These are phyloP conservation scores for Naganishia vishniacii DNA, from an alignment of 768 basidiomycete genomes.

Conservation along the genomic window DNA sequence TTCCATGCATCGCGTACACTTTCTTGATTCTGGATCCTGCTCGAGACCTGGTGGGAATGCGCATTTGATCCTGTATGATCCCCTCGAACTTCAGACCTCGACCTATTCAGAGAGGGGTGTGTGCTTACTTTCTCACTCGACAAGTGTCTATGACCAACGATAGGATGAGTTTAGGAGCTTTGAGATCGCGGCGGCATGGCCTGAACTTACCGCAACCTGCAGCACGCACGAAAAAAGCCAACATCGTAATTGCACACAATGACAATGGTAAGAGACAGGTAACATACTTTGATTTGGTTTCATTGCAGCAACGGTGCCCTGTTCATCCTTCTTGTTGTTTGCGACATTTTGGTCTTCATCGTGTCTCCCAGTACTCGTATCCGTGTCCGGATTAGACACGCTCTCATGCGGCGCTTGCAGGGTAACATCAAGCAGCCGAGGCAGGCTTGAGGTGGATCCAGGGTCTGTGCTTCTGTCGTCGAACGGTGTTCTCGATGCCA, in stretches of 20 bases:
- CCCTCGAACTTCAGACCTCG: background rate
- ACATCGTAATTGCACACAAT: too few relatives aligned
- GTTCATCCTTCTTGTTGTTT: background rate
- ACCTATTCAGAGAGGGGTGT: background rate
- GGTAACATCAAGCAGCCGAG: background rate
- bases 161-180: too few relatives aligned
- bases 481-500: slow-evolving; percentile 14
- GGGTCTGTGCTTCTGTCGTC: background rate
- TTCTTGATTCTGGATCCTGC: background rate
- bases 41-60: background rate
- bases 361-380: background rate
- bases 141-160: background rate
- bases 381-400: background rate
- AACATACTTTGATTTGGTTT: slow-evolving; percentile 15
- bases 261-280: background rate
- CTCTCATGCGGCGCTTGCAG: background rate
- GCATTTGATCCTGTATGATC: slow-evolving; percentile 4
- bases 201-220: slow-evolving; percentile 11
- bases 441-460: background rate
- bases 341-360: background rate
- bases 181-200: background rate
- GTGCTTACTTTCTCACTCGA: slow-evolving; percentile 15
- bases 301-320: background rate
- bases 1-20: slow-evolving; percentile 17
- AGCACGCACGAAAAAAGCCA: background rate